Conservation (phyloP, 306 rosid species). For the Malus orientalis region DNA sequence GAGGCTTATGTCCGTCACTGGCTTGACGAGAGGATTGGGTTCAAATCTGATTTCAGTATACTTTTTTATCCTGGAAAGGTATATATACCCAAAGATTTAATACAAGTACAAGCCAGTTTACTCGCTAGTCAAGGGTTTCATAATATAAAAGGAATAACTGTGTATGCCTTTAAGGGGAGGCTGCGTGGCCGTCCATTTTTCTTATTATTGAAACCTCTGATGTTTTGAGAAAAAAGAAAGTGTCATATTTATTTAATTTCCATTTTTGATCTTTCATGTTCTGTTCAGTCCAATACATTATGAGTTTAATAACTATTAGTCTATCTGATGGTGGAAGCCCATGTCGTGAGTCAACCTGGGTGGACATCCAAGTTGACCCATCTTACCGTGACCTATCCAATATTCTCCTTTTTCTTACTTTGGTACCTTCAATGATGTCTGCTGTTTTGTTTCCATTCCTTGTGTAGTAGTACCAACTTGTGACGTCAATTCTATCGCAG, state of each 20-base stretch:
- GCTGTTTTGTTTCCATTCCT: not conserved
- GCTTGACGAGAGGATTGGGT: constrained; percentile 79
- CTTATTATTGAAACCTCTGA: not conserved
- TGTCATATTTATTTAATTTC: not conserved
- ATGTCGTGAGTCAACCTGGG: not conserved
- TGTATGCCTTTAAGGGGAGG: not conserved
- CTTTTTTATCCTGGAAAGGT: constrained; percentile 84
- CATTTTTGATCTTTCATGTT: not conserved
- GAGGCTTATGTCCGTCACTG: constrained; percentile 64
- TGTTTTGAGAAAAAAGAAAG: not conserved
- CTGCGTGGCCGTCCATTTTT: not conserved
- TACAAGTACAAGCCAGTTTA: not conserved
- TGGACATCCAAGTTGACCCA: not conserved
- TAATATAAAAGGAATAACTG: not conserved
- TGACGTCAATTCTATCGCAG: constrained; percentile 33
- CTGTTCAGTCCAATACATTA: not conserved
- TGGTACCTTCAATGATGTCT: not conserved
- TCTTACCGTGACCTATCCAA: not conserved
- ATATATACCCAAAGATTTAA: constrained; percentile 12
- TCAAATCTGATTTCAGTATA: constrained; percentile 42
- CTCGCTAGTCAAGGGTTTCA: not conserved
- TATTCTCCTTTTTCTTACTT: not conserved
- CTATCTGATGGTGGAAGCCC: not conserved
- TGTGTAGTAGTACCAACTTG: constrained; percentile 12
- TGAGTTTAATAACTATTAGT: not conserved